Conservation (phyloP, 768 basidiomycete species). For the Trametes villosa region DNA sequence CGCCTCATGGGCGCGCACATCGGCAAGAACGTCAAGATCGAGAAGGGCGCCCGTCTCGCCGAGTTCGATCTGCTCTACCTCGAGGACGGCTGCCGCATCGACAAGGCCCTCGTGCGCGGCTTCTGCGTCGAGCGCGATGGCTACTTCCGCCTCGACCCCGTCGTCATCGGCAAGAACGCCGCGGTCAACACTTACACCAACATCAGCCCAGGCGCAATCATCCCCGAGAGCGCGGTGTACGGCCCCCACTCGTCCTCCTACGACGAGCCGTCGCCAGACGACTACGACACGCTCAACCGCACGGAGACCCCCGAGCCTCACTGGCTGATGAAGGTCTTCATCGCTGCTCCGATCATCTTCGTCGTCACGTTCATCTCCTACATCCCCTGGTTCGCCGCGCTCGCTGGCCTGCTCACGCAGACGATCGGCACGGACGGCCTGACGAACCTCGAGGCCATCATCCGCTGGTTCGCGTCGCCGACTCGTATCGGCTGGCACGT, state of each 20-base stretch:
- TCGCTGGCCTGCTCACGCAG: conserved; percentile 45
- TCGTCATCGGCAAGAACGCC: conserved; percentile 44
- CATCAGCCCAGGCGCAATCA: conserved; percentile 45
- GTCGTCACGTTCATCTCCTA: conserved; percentile 42
- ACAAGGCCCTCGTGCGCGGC: conserved; percentile 44
- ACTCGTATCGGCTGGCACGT: conserved; percentile 45
- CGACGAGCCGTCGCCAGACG: conserved; percentile 42
- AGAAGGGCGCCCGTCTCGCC: conserved; percentile 43
- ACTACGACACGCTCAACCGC: conserved; percentile 46
- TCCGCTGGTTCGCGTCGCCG: conserved; percentile 48
- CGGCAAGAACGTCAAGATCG: conserved; percentile 45
- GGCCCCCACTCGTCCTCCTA: conserved; percentile 53
- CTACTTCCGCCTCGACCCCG: conserved; percentile 44
- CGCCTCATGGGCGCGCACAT: conserved; percentile 50
- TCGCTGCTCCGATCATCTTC: conserved; percentile 47
- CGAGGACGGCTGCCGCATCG: conserved; percentile 49
- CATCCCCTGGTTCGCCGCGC: conserved; percentile 46
- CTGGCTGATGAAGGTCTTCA: conserved; percentile 38
- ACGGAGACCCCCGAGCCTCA: conserved; percentile 40
- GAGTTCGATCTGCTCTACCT: conserved; percentile 51
- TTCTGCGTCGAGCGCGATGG: conserved; percentile 53
- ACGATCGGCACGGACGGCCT: conserved; percentile 35
- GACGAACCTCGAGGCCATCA: conserved; percentile 45
- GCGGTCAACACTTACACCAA: conserved; percentile 50
- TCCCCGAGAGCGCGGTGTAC: conserved; percentile 43